Evolutionary conservation across 2,329 filamentous ascomycete species (phyloP).

Genomic region (Fusarium armeniacum): DNA sequence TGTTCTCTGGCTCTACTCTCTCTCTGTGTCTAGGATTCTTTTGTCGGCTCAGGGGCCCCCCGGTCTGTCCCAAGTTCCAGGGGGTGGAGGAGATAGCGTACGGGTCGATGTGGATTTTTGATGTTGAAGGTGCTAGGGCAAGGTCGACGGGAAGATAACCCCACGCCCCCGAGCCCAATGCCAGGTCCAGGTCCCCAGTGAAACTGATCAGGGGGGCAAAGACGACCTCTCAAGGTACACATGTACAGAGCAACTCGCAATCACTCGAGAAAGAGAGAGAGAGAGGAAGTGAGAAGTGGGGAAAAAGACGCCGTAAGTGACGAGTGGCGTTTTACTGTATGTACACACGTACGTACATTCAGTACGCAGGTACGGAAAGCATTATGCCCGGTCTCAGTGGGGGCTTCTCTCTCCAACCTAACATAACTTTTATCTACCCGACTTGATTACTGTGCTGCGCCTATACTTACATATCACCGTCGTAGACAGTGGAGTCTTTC

Average conservation of each 20-base stretch:
- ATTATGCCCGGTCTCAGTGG: constrained; percentile 43
- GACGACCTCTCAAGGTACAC: constrained; percentile 32
- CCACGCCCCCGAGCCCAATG: constrained; percentile 34
- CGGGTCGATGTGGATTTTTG: constrained; percentile 34
- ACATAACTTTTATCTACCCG: constrained; percentile 22
- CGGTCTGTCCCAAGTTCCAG: constrained; percentile 43
- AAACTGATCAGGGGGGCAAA: constrained; percentile 36
- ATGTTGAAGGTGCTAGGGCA: constrained; percentile 33
- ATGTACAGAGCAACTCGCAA: constrained; percentile 8
- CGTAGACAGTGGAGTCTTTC: constrained; percentile 32
- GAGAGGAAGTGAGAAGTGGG: constrained; percentile 5
- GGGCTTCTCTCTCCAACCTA: constrained; percentile 26
- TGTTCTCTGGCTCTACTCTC: constrained; percentile 2
- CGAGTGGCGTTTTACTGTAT: constrained; percentile 28
- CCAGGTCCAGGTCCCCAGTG: constrained; percentile 11
- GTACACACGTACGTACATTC: background rate
- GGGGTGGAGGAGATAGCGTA: constrained; percentile 41
- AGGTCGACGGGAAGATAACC: constrained; percentile 40
- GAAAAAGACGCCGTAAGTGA: constrained; percentile 24
- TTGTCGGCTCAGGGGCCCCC: constrained; percentile 35
- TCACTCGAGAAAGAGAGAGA: background rate
- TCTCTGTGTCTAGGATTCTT: constrained; percentile 1
- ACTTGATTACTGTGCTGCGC: constrained; percentile 7
- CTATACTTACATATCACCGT: background rate
- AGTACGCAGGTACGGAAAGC: constrained; percentile 14